phyloP scores from a whole-genome alignment of 2,329 filamentous ascomycete genomes.

The Neoscytalidium dimidiatum region DNA sequence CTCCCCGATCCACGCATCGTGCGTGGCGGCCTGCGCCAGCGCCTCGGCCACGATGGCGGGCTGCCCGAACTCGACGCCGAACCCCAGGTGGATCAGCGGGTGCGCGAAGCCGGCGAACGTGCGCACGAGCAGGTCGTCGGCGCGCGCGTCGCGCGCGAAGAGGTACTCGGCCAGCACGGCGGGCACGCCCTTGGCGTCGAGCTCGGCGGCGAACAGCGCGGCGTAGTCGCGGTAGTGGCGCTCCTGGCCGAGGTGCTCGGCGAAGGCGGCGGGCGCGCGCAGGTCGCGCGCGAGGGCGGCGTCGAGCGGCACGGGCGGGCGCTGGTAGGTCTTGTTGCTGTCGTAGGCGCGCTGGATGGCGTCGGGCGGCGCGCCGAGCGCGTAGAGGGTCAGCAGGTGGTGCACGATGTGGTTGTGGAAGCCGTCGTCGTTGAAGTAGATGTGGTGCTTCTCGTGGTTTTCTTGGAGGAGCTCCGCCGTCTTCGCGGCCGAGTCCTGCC shows the following conservation, averaged over 20 bases:
- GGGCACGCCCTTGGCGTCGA: slow-evolving; percentile 65
- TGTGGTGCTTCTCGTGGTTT: slow-evolving; percentile 74
- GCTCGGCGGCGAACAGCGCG: slow-evolving; percentile 73
- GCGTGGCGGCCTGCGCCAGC: slow-evolving; percentile 74
- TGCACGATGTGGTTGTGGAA: slow-evolving; percentile 86
- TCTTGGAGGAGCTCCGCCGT: slow-evolving; percentile 71
- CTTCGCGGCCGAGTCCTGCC: slow-evolving; percentile 61
- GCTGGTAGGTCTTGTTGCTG: slow-evolving; percentile 67
- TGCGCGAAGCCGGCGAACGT: slow-evolving; percentile 73
- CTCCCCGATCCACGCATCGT: slow-evolving; percentile 57
- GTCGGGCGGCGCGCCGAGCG: slow-evolving; percentile 65
- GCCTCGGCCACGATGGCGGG: slow-evolving; percentile 79
- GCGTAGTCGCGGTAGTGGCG: slow-evolving; percentile 73
- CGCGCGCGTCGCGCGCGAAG: slow-evolving; percentile 65
- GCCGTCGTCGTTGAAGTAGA: slow-evolving; percentile 74
- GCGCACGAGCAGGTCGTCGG: slow-evolving; percentile 69
- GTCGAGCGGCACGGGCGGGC: slow-evolving; percentile 51
- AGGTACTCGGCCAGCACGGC: slow-evolving; percentile 66
- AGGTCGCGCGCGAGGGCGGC: slow-evolving; percentile 57
- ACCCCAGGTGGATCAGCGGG: slow-evolving; percentile 82
- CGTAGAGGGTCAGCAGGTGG: slow-evolving; percentile 74
- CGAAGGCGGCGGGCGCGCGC: slow-evolving; percentile 57
- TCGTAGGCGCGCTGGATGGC: slow-evolving; percentile 66
- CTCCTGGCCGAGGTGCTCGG: slow-evolving; percentile 63
- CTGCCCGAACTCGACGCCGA: slow-evolving; percentile 79